These are phyloP conservation scores for Deuterostichococcus epilithicus DNA, from an alignment of 139 green algal genomes.

Conservation along the genomic window DNA sequence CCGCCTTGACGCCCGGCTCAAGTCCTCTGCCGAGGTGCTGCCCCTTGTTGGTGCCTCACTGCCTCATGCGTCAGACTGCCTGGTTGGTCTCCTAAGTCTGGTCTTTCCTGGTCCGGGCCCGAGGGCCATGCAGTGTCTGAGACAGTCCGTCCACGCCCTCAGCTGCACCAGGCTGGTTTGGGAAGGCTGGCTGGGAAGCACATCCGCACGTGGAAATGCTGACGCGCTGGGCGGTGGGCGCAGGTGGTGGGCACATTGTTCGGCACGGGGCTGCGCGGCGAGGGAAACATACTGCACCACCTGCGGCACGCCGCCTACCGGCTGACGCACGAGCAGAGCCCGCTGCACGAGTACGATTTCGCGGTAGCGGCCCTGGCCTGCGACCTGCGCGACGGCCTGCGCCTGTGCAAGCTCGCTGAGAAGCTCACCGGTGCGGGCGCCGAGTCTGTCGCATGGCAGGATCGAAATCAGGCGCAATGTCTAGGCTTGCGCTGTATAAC, in stretches of 20 bases:
- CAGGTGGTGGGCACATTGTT: slow-evolving; percentile 62
- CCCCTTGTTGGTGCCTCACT: neutral
- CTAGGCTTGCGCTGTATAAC: slow-evolving; percentile 9
- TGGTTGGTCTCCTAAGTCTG: too few species aligned
- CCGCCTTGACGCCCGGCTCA: slow-evolving; percentile 32
- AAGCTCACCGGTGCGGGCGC: slow-evolving; percentile 42
- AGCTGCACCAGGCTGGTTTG: too few species aligned
- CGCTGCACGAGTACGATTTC: slow-evolving; percentile 63
- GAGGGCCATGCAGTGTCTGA: too few species aligned
- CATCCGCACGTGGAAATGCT: neutral
- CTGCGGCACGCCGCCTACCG: slow-evolving; percentile 64
- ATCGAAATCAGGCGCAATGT: neutral
- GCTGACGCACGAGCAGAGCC: slow-evolving; percentile 59
- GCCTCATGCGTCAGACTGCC: too few species aligned
- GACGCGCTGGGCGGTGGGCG: neutral
- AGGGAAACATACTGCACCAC: slow-evolving; percentile 67
- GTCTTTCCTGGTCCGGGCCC: too few species aligned
- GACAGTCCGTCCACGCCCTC: too few species aligned
- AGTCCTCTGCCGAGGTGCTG: slow-evolving; percentile 58
- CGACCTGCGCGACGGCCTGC: slow-evolving; percentile 70
- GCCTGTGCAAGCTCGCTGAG: slow-evolving; percentile 64
- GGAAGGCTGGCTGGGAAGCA: neutral
- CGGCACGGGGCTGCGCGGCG: slow-evolving; percentile 53
- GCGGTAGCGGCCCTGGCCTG: slow-evolving; percentile 47
- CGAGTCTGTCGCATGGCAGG: neutral